phyloP scores from a whole-genome alignment of 2,329 filamentous ascomycete species.

The Aureobasidium sp. region DNA sequence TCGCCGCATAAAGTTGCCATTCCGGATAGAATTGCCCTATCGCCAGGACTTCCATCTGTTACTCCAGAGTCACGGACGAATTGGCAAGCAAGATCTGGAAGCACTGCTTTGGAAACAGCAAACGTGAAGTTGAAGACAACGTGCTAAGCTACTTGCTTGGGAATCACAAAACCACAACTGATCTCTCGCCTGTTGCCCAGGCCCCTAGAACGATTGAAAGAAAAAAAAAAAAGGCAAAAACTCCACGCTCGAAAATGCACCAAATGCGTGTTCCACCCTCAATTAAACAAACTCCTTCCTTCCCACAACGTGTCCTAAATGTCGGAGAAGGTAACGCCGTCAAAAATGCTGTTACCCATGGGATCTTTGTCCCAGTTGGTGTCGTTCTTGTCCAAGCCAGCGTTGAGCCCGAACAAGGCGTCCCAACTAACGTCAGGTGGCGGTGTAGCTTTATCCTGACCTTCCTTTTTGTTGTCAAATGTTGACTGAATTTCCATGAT shows the following conservation, averaged over 20 bases:
- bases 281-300: neutral
- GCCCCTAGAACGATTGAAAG: too few relatives aligned
- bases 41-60: neutral
- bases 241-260: neutral
- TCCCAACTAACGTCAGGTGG: conserved; percentile 3
- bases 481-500: neutral
- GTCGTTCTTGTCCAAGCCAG: conserved; percentile 9
- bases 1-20: too few relatives aligned
- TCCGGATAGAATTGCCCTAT: neutral
- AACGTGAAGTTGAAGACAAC: neutral
- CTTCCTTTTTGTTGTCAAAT: conserved; percentile 8
- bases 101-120: neutral
- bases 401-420: neutral
- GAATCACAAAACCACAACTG: neutral
- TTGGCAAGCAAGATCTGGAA: neutral
- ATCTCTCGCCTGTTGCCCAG: neutral
- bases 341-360: conserved; percentile 11
- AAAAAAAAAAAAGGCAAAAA: neutral
- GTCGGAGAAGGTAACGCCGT: conserved; percentile 5
- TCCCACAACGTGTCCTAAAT: neutral
- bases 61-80: neutral
- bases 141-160: neutral
- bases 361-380: conserved; percentile 9
- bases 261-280: neutral
- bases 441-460: neutral